Conservation (phyloP, 2,329 filamentous ascomycete genomes). For the Xylaria sp. region DNA sequence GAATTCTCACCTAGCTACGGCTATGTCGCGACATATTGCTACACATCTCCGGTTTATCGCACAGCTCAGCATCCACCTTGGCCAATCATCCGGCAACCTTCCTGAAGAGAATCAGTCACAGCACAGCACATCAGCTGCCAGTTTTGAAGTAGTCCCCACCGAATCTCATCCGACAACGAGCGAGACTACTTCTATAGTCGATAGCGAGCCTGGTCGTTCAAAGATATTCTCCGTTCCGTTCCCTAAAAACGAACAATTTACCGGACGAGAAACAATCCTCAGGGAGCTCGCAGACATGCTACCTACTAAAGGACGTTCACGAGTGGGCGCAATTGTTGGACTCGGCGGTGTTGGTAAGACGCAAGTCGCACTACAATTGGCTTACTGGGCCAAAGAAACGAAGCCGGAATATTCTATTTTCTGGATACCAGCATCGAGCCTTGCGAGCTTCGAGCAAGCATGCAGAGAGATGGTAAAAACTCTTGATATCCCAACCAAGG, state of each 20-base stretch:
- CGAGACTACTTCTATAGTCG: no score
- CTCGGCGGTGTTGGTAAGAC: conserved; percentile 58
- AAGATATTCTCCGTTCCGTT: neutral
- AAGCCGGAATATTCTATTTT: conserved; percentile 55
- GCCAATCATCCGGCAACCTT: no score
- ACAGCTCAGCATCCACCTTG: no score
- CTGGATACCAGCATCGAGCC: conserved; percentile 56
- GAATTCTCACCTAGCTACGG: no score
- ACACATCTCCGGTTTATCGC: no score
- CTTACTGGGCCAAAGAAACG: conserved; percentile 52
- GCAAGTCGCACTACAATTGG: conserved; percentile 54
- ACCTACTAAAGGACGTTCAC: conserved; percentile 9
- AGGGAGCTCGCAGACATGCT: conserved; percentile 7
- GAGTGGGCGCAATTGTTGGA: conserved; percentile 47
- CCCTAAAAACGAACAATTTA: conserved; percentile 19
- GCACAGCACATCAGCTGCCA: no score
- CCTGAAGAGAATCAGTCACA: no score
- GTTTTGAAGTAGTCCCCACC: no score
- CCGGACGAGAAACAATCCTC: conserved; percentile 20
- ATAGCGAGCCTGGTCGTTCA: no score
- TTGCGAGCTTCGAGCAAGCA: conserved; percentile 54
- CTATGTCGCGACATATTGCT: no score
- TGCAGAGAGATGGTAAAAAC: conserved; percentile 48
- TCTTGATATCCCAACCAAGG: conserved; percentile 9
- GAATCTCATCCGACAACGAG: no score